Evolutionary conservation across 257 asterid genomes (phyloP).

Genomic region (Leptodermis oblonga): DNA sequence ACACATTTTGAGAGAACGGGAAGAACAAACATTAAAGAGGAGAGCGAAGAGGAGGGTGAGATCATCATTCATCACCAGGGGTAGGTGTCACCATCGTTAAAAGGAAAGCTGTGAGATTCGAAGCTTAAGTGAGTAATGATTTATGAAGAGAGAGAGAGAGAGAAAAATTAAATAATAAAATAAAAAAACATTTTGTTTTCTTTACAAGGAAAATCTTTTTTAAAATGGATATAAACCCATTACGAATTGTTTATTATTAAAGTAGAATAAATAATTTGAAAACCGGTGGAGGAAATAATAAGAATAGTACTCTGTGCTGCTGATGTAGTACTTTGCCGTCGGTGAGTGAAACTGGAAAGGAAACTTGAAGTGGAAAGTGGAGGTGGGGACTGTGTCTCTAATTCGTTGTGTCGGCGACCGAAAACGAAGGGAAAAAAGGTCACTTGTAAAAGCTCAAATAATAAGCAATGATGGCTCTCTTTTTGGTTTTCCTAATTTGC

Average conservation of each 20-base stretch:
- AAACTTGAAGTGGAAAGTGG: background rate
- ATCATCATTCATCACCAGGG: constrained; percentile 25
- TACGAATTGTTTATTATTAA: too few relatives aligned
- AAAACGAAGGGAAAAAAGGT: constrained; percentile 11
- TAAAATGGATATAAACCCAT: too few relatives aligned
- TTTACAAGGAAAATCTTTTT: too few relatives aligned
- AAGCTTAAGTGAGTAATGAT: constrained; percentile 34
- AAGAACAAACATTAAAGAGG: constrained; percentile 14
- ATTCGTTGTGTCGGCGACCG: constrained; percentile 53
- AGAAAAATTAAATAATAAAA: background rate
- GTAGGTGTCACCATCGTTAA: constrained; percentile 54
- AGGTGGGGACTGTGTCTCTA: background rate
- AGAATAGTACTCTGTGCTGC: background rate
- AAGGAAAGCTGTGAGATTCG: constrained; percentile 56
- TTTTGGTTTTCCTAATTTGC: background rate
- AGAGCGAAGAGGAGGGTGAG: constrained; percentile 13
- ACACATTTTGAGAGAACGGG: background rate
- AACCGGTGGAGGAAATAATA: too few relatives aligned
- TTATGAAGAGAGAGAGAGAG: constrained; percentile 33
- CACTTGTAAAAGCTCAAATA: background rate
- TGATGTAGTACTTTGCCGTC: background rate
- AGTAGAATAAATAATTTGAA: too few relatives aligned
- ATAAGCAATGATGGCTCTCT: background rate
- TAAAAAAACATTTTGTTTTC: too few relatives aligned
- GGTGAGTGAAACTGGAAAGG: too few relatives aligned